A percentile compares a stretch with the other conserved stretches of the same genome.
These are phyloP conservation scores for Neofusicoccum kwambonambiense DNA, from an alignment of 2,329 filamentous ascomycete species.

Conservation along the genomic window DNA sequence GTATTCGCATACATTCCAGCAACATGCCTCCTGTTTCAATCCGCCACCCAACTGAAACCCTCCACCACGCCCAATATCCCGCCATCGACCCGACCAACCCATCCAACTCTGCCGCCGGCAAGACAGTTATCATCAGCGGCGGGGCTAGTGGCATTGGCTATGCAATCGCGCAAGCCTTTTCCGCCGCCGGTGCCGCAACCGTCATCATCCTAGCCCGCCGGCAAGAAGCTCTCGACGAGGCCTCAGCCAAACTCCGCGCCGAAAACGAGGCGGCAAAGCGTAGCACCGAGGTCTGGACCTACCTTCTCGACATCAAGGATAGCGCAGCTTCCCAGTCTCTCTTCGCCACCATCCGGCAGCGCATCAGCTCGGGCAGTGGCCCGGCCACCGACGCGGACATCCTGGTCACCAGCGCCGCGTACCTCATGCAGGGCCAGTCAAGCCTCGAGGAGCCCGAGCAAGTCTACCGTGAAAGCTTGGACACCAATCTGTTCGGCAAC, in stretches of 20 bases:
- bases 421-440: neutral
- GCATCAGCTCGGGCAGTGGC: neutral
- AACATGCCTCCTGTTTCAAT: no score
- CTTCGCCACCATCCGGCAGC: slow-evolving; percentile 12
- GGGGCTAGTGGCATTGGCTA: slow-evolving; percentile 30
- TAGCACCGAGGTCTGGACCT: slow-evolving; percentile 13
- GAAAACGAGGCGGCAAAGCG: neutral
- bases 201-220: slow-evolving; percentile 44
- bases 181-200: slow-evolving; percentile 37
- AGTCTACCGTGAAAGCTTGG: slow-evolving; percentile 9
- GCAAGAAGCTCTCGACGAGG: slow-evolving; percentile 27
- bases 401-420: slow-evolving; percentile 19
- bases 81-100: slow-evolving; percentile 26
- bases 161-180: slow-evolving; percentile 30
- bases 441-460: slow-evolving; percentile 1
- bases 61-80: slow-evolving; percentile 26
- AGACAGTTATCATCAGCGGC: slow-evolving; percentile 31
- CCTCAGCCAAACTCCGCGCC: neutral
- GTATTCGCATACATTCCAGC: no score
- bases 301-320: slow-evolving; percentile 13
- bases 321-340: neutral
- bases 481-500: slow-evolving; percentile 20
- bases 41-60: slow-evolving; percentile 19
- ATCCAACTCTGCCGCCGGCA: slow-evolving; percentile 28
- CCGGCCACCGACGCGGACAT: slow-evolving; percentile 5